phyloP scores from a whole-genome alignment of 768 basidiomycete species.

The Rhizopogon sp. region DNA sequence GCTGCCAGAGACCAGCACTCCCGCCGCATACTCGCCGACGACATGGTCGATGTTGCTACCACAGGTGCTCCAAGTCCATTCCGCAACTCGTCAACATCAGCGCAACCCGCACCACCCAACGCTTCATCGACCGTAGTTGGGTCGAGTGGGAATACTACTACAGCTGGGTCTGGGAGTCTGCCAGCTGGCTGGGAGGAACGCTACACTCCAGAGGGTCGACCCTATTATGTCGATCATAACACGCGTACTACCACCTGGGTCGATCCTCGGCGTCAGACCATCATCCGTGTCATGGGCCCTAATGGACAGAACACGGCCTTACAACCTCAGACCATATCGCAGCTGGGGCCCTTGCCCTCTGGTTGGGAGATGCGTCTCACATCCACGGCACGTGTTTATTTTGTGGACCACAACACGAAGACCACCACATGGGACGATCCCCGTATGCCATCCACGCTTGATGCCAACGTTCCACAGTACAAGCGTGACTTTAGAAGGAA shows the following conservation, averaged over 20 bases:
- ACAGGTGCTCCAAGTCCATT: constrained; percentile 35
- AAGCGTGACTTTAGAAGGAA: constrained; percentile 99
- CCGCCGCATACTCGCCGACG: constrained; percentile 78
- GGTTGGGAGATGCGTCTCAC: constrained; percentile 99
- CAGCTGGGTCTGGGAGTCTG: constrained; percentile 78
- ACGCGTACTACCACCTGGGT: constrained; percentile 99
- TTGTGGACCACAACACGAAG: constrained; percentile 99
- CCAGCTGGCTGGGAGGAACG: constrained; percentile 99
- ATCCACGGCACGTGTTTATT: constrained; percentile 96
- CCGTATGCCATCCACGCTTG: constrained; percentile 89
- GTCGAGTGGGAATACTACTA: constrained; percentile 45
- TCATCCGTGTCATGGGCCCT: constrained; percentile 95
- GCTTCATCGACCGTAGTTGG: constrained; percentile 46
- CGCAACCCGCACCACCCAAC: constrained; percentile 24
- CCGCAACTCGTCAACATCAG: constrained; percentile 31
- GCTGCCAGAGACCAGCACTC: constrained; percentile 85
- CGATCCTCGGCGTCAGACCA: constrained; percentile 93
- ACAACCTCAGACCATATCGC: constrained; percentile 94
- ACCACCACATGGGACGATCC: constrained; percentile 99
- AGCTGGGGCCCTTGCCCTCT: constrained; percentile 93
- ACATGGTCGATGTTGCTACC: constrained; percentile 72
- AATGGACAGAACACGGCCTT: constrained; percentile 82
- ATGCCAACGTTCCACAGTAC: constrained; percentile 97
- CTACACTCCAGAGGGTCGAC: constrained; percentile 95
- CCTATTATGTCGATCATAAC: constrained; percentile 99